Evolutionary conservation across 176 grass and related monocot species (phyloP).

Genomic region (Triticum urartu): DNA sequence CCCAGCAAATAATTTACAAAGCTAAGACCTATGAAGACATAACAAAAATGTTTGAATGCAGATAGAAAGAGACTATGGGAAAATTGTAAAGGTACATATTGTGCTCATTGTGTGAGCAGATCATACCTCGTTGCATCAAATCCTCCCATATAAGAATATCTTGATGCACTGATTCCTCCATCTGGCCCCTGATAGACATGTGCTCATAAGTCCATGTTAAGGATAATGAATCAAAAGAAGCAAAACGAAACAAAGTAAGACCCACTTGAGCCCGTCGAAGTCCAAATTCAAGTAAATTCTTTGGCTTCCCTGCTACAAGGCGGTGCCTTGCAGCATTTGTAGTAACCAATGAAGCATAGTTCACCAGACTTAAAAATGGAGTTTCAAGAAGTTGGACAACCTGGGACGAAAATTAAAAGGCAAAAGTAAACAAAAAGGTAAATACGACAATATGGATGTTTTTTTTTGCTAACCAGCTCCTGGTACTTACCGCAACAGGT

Average conservation of each 20-base stretch:
- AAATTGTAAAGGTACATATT: not conserved
- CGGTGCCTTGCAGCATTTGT: constrained; percentile 95
- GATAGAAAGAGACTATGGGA: not conserved
- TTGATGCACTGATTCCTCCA: constrained; percentile 98
- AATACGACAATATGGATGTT: not conserved
- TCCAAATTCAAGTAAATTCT: constrained; percentile 90
- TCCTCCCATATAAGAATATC: constrained; percentile 91
- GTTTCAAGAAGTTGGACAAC: constrained; percentile 93
- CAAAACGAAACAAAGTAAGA: constrained; percentile 4
- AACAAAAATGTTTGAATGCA: not conserved
- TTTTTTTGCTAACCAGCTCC: constrained; percentile 15
- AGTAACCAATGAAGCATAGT: constrained; percentile 94
- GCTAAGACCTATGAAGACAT: not conserved
- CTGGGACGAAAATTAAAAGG: constrained; percentile 32
- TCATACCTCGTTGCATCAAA: constrained; percentile 96
- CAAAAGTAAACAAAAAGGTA: not conserved
- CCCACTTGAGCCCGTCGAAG: constrained; percentile 87
- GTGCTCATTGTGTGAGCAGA: constrained; percentile 2
- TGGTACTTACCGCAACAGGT: constrained; percentile 82
- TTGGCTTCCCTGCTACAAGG: constrained; percentile 84
- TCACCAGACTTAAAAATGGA: constrained; percentile 88
- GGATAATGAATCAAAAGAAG: not conserved
- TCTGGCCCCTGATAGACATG: constrained; percentile 70
- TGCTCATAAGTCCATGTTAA: constrained; percentile 21
- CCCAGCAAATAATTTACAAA: constrained; percentile 8